Evolutionary conservation across 2,329 filamentous ascomycete genomes (phyloP).

Genomic region (Phaeoacremonium minimum): DNA sequence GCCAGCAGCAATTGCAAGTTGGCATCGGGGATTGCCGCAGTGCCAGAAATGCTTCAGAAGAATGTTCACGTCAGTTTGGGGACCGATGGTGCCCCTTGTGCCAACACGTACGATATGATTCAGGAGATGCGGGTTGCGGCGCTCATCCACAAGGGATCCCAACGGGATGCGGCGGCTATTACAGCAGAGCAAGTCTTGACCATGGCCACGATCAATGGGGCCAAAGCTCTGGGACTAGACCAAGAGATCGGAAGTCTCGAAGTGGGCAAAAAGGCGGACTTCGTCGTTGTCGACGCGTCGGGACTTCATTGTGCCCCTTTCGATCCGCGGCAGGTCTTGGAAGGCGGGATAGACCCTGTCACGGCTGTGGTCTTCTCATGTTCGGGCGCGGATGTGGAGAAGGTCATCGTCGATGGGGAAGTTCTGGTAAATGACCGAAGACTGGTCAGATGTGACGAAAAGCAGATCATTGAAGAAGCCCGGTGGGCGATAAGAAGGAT

Average conservation of each 20-base stretch:
- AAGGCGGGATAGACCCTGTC: conserved; percentile 27
- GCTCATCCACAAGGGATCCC: conserved; percentile 41
- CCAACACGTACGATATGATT: conserved; percentile 46
- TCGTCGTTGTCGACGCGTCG: no score
- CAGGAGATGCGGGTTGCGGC: conserved; percentile 48
- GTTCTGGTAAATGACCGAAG: conserved; percentile 14
- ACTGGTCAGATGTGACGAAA: no score
- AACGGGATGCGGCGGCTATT: conserved; percentile 33
- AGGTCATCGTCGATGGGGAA: conserved; percentile 19
- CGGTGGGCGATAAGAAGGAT: no score
- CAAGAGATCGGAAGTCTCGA: conserved; percentile 31
- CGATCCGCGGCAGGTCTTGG: conserved; percentile 17
- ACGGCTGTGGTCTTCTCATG: conserved; percentile 24
- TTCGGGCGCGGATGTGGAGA: conserved; percentile 15
- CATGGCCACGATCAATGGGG: conserved; percentile 48
- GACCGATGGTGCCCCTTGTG: conserved; percentile 49
- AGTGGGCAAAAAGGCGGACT: conserved; percentile 37
- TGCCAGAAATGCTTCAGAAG: conserved; percentile 35
- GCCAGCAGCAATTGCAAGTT: conserved; percentile 48
- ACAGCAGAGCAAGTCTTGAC: conserved; percentile 40
- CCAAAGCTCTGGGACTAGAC: conserved; percentile 38
- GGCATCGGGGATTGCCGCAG: conserved; percentile 41
- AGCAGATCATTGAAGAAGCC: no score
- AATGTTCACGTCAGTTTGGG: conserved; percentile 43
- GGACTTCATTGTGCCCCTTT: no score